A percentile compares a stretch with the other conserved stretches of the same genome.
Conservation (phyloP, 2,329 filamentous ascomycete species). For the Pseudocercospora cruenta region DNA sequence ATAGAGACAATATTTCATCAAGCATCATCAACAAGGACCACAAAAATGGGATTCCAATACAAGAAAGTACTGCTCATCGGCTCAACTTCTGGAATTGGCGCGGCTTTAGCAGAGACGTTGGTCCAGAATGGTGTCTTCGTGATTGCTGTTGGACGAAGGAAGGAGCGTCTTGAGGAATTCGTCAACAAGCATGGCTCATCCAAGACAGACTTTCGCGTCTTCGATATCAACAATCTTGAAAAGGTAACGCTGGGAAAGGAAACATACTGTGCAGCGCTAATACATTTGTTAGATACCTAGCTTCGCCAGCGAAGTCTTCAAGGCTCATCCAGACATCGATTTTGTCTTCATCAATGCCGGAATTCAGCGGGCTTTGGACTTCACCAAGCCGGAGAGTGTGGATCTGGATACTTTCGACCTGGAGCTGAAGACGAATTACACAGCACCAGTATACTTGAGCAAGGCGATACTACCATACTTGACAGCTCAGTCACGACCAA, state of each 20-base stretch:
- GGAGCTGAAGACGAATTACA: slow-evolving; percentile 44
- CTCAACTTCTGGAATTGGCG: slow-evolving; percentile 56
- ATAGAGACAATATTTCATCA: too few relatives aligned
- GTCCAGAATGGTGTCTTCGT: slow-evolving; percentile 52
- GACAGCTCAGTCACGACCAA: slow-evolving; percentile 5
- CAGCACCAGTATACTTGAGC: slow-evolving; percentile 21
- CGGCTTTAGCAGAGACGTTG: slow-evolving; percentile 54
- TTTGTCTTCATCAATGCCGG: slow-evolving; percentile 57
- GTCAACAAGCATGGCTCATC: slow-evolving; percentile 48
- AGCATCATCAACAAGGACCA: not conserved
- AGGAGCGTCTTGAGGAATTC: slow-evolving; percentile 56
- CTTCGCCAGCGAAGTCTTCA: slow-evolving; percentile 48
- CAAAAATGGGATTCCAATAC: slow-evolving; percentile 49
- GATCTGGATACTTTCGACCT: slow-evolving; percentile 49
- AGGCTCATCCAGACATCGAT: slow-evolving; percentile 55
- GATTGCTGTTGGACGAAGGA: slow-evolving; percentile 55
- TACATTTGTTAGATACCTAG: slow-evolving; percentile 43
- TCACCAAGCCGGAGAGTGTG: slow-evolving; percentile 52
- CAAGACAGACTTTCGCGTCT: slow-evolving; percentile 43
- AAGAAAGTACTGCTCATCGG: slow-evolving; percentile 59
- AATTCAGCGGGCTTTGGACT: slow-evolving; percentile 56
- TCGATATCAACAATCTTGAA: slow-evolving; percentile 57
- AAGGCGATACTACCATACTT: slow-evolving; percentile 19
- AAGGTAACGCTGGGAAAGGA: slow-evolving; percentile 11
- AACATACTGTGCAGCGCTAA: not conserved